phyloP scores from a whole-genome alignment of 2,329 filamentous ascomycete species.

The Talaromyces sp. region DNA sequence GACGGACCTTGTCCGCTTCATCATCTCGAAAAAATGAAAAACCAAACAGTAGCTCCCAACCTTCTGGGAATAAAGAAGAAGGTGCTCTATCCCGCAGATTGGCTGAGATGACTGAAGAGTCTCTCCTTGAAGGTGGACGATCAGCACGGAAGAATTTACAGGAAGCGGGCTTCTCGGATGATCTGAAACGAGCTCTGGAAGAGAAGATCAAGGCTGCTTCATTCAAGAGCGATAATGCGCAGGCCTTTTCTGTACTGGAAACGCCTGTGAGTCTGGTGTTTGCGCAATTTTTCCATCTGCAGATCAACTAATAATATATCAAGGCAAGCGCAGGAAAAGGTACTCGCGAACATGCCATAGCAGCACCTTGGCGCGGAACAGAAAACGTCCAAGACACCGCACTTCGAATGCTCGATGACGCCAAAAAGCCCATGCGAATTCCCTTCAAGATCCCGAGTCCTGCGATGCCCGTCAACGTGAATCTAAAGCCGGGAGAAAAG shows the following conservation, averaged over 20 bases:
- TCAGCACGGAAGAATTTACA: conserved; percentile 56
- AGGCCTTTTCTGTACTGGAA: conserved; percentile 52
- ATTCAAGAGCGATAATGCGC: conserved; percentile 53
- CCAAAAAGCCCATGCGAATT: conserved; percentile 54
- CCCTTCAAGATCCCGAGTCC: conserved; percentile 41
- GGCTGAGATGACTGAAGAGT: conserved; percentile 59
- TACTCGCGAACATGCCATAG: conserved; percentile 64
- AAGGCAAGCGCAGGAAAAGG: conserved; percentile 61
- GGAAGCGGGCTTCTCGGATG: conserved; percentile 61
- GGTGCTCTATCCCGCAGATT: conserved; percentile 59
- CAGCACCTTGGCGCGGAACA: conserved; percentile 71
- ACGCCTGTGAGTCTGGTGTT: conserved; percentile 44
- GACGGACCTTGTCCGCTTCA: conserved; percentile 21
- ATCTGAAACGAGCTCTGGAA: conserved; percentile 56
- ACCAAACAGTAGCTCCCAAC: conserved; percentile 20
- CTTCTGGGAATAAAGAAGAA: conserved; percentile 35
- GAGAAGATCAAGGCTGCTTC: conserved; percentile 56
- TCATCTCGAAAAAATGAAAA: conserved; percentile 24
- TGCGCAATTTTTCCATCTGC: no score
- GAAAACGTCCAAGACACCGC: conserved; percentile 73
- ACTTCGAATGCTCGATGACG: conserved; percentile 71
- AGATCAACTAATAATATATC: not conserved
- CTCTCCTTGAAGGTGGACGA: conserved; percentile 53
- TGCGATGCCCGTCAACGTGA: conserved; percentile 41
- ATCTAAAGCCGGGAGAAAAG: conserved; percentile 46